Base-by-base conservation (phyloP, 2,329 filamentous ascomycete genomes). In the Xylariaceae sp. region DNA sequence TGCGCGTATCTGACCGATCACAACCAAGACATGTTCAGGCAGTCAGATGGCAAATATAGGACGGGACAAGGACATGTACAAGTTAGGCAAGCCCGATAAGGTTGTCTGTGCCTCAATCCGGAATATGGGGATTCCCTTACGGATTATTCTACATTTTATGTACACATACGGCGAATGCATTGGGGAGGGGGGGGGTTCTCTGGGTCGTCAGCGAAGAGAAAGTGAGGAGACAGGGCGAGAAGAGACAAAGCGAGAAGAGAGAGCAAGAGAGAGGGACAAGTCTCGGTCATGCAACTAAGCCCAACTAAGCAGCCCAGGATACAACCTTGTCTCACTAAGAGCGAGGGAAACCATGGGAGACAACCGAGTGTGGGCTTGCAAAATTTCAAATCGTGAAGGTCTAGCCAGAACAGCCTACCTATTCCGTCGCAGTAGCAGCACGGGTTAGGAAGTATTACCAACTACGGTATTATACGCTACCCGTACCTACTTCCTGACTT, bases 321-420 rank as follows among this genome's bases (percentile, higher is more conserved):
- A 39, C 35, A 9, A 7, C 30, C 15, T 37, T 51, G 49, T 8
- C 49, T 11, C 47, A 18, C 30, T n/a, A 35, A n/a, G 15, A 9
- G n/a, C 4, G 15, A 39, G 11, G 30, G 11, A 53, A 53, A 39
- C 34, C 34, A 41, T 23, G 34, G 35, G 6, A 23, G 47, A 7
- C 47, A 7, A 47, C 4, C 48, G 4, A 17, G 9, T 10, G 18
- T 50, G 48, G 48, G 15, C 34, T 15, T 53, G 45, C 37, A 61
- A 35, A 39, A 63, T 63, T 59, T 63, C 56, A 63, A 63, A 63
- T 63, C 61, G 61, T 34, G 44, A 56, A n/a, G 23, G 23, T 51
- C 35, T 53, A 15, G 34, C 30, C 13, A 52, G 34, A 15, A 18
- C 8, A 15, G 5, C 11, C 3, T 17, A 17, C 45, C 45, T 49